A percentile compares a stretch with the other conserved stretches of the same genome.
These are phyloP conservation scores for Uromyces viciae-fabae DNA, from an alignment of 1,284 basidiomycete species.

Conservation along the genomic window DNA sequence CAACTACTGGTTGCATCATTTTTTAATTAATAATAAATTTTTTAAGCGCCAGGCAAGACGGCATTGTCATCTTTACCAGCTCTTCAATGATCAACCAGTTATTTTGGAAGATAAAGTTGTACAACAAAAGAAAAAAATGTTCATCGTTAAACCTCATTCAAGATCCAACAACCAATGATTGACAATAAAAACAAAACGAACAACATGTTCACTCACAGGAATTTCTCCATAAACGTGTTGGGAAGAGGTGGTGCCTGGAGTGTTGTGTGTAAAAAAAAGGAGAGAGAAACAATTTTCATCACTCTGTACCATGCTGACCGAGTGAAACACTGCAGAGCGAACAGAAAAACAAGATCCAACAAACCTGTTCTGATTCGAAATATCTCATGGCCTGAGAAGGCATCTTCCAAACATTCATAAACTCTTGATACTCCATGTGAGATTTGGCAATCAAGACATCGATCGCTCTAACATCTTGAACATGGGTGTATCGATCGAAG, in stretches of 20 bases:
- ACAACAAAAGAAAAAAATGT: not conserved
- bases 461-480: slow-evolving; percentile 76
- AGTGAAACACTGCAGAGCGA: not conserved
- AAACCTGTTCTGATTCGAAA: slow-evolving; percentile 36
- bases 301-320: not conserved
- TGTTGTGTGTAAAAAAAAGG: not conserved
- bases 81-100: not conserved
- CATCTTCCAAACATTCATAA: slow-evolving; percentile 45
- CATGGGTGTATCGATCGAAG: slow-evolving; percentile 80
- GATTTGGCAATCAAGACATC: slow-evolving; percentile 85
- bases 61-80: slow-evolving; percentile 35
- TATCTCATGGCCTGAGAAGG: slow-evolving; percentile 43
- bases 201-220: slow-evolving; percentile 13
- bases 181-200: not conserved
- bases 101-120: not conserved
- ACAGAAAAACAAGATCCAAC: no score
- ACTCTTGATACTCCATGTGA: slow-evolving; percentile 78
- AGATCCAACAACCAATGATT: not conserved
- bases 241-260: slow-evolving; percentile 29
- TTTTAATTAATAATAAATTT: no score
- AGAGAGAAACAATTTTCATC: not conserved
- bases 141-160: no score
- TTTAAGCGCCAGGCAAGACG: slow-evolving; percentile 24
- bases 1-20: no score
- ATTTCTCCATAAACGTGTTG: slow-evolving; percentile 44